These are phyloP conservation scores for Biancaea sappan DNA, from an alignment of 306 rosid species.

Conservation along the genomic window DNA sequence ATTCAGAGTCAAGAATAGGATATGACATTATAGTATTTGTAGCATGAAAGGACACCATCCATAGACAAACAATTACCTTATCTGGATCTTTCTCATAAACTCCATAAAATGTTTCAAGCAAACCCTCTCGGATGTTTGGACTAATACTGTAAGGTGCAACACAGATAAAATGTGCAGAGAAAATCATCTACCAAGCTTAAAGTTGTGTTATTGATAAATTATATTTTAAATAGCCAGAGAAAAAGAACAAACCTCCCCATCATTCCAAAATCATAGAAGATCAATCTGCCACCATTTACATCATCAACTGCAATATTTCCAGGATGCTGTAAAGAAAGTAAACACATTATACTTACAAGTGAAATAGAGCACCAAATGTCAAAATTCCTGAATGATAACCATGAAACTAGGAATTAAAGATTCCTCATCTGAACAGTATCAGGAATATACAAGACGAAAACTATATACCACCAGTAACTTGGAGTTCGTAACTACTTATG, in stretches of 20 bases:
- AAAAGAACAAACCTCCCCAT: slow-evolving; percentile 84
- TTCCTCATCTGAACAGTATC: slow-evolving; percentile 24
- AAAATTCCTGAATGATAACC: slow-evolving; percentile 28
- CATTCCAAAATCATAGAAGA: slow-evolving; percentile 99
- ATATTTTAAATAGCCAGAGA: slow-evolving; percentile 26
- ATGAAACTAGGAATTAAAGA: slow-evolving; percentile 17
- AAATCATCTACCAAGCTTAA: slow-evolving; percentile 26
- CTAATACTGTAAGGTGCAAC: slow-evolving; percentile 70
- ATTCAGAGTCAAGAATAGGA: slow-evolving; percentile 20
- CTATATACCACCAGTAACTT: background rate
- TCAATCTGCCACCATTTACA: slow-evolving; percentile 98
- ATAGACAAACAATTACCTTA: slow-evolving; percentile 56
- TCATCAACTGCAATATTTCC: slow-evolving; percentile 99
- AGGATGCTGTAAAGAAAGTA: slow-evolving; percentile 76
- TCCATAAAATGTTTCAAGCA: slow-evolving; percentile 93
- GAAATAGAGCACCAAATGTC: slow-evolving; percentile 8
- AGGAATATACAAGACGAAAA: background rate
- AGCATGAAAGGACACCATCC: slow-evolving; percentile 27
- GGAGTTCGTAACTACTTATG: background rate
- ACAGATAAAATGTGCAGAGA: slow-evolving; percentile 35
- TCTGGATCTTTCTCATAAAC: slow-evolving; percentile 96
- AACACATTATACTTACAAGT: slow-evolving; percentile 5
- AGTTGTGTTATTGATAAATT: slow-evolving; percentile 15
- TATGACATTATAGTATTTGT: slow-evolving; percentile 20
- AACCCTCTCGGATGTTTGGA: slow-evolving; percentile 92